Percentiles rank a stretch among this genome's conserved stretches.
Conservation (phyloP, 208 protist genomes). For the Leishmania turanica region DNA sequence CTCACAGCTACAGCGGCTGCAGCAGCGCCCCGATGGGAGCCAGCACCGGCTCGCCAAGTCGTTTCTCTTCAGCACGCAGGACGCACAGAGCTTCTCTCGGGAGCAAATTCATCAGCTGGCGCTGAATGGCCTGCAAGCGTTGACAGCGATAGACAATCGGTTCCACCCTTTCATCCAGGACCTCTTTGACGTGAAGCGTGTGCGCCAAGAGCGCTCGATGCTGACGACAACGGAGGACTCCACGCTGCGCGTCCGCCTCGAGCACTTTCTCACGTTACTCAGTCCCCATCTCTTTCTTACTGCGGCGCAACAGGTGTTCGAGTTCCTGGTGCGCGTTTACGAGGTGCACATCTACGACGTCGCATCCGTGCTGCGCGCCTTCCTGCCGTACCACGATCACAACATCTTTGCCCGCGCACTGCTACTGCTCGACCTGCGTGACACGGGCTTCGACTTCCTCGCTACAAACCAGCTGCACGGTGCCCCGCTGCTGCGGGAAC, state of each 20-base stretch:
- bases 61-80: slow-evolving; percentile 79
- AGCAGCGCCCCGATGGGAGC: slow-evolving; percentile 67
- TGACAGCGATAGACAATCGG: slow-evolving; percentile 80
- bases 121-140: slow-evolving; percentile 65
- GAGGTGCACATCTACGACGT: slow-evolving; percentile 90
- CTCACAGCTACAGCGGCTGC: slow-evolving; percentile 77
- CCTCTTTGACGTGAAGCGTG: slow-evolving; percentile 64
- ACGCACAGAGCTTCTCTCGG: slow-evolving; percentile 77
- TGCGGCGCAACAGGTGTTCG: slow-evolving; percentile 86
- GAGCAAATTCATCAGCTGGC: slow-evolving; percentile 88
- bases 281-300: slow-evolving; percentile 87
- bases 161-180: slow-evolving; percentile 76
- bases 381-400: slow-evolving; percentile 90
- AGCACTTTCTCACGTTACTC: slow-evolving; percentile 75
- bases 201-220: slow-evolving; percentile 70
- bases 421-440: slow-evolving; percentile 82
- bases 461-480: slow-evolving; percentile 78
- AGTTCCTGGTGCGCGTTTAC: slow-evolving; percentile 85
- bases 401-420: slow-evolving; percentile 78
- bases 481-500: slow-evolving; percentile 74
- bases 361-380: slow-evolving; percentile 62
- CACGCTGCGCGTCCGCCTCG: slow-evolving; percentile 44
- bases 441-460: slow-evolving; percentile 87
- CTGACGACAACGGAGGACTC: slow-evolving; percentile 47
- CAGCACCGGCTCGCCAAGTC: slow-evolving; percentile 63